Conservation (phyloP, 768 basidiomycete species). For the Naganishia kalamii region DNA sequence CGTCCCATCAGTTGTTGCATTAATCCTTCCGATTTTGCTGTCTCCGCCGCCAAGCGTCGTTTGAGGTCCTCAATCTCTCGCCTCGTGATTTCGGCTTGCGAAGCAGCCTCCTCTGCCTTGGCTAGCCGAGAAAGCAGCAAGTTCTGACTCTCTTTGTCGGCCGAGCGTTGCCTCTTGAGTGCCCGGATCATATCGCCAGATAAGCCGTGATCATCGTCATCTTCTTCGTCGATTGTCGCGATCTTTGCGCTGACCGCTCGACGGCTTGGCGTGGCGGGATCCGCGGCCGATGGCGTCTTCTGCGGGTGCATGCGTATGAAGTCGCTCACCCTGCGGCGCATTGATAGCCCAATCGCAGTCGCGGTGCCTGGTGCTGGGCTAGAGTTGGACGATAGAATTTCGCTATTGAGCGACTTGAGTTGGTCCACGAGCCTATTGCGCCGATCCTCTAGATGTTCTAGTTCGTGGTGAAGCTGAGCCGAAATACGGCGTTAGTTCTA, state of each 20-base stretch:
- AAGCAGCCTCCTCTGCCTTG: not conserved
- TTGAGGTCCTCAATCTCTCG: conserved; percentile 15
- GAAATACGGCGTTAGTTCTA: not conserved
- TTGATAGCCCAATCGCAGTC: conserved; percentile 26
- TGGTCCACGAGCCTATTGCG: conserved; percentile 34
- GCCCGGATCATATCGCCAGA: conserved; percentile 9
- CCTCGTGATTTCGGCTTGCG: not conserved
- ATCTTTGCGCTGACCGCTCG: conserved; percentile 39
- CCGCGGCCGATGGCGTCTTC: conserved; percentile 15
- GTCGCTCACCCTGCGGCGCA: conserved; percentile 45
- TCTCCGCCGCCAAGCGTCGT: conserved; percentile 5
- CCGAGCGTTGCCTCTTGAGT: not conserved
- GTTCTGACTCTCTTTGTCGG: not conserved
- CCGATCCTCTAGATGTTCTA: conserved; percentile 40
- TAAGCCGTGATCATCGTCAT: not conserved
- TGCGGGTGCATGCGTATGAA: conserved; percentile 27
- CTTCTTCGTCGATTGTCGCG: conserved; percentile 29
- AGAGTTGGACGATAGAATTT: conserved; percentile 38
- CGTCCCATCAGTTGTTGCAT: conserved; percentile 12
- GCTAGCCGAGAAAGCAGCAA: conserved; percentile 5
- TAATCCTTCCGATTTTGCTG: not conserved
- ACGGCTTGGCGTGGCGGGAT: conserved; percentile 23
- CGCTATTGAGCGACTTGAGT: conserved; percentile 41
- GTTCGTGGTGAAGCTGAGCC: conserved; percentile 36
- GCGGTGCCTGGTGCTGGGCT: conserved; percentile 1